Evolutionary conservation across 2,329 filamentous ascomycete genomes (phyloP), one percentile per base, ranked within the genome.

Genomic region (Pseudogymnoascus sp.): DNA sequence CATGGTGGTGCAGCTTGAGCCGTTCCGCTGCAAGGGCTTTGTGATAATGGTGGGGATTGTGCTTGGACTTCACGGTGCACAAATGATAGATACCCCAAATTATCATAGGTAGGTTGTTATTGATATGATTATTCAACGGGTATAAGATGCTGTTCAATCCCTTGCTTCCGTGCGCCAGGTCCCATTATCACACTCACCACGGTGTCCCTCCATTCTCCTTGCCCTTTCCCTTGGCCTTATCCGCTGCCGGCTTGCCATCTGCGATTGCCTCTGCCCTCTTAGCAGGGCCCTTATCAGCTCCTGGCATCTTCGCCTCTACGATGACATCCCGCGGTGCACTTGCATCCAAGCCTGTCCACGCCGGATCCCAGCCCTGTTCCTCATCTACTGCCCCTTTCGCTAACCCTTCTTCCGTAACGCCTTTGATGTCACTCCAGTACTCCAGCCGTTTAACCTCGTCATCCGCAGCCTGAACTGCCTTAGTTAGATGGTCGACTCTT

Each of bases 341-440:
- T 15, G 60, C 47, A 63, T 72, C 71, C 20, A 71, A 43, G 1
- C 69, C 70, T 36, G 63, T 61, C 69, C 69, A 72, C 4, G 62
- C 57, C 9, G 64, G 62, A 15, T 64, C 65, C 71, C 70, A 72
- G 6, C 70, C 69, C 59, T 70, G 64, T 11, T 50, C 30, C 20
- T 66, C 60, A 58, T 70, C 70, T 11, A 70, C 67, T 7, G 68
- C 70, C 2, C 68, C 68, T 60, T 67, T 67, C 1, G 69, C 70
- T 28, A 76, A 70, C 11, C 78, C 77, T 33, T 72, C 70, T 64
- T 75, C 78, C 0, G 86, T 82, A 75, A 91, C 85, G 14, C 82
- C 82, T 72, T 86, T 89, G 64, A 90, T 83, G 70, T 96, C 90
- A 70, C 88, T 92, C 87, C 93, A 96, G 71, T 91, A 95, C 58